phyloP scores from a whole-genome alignment of 345 rosid genomes.

The Euphorbia tirucalli region DNA sequence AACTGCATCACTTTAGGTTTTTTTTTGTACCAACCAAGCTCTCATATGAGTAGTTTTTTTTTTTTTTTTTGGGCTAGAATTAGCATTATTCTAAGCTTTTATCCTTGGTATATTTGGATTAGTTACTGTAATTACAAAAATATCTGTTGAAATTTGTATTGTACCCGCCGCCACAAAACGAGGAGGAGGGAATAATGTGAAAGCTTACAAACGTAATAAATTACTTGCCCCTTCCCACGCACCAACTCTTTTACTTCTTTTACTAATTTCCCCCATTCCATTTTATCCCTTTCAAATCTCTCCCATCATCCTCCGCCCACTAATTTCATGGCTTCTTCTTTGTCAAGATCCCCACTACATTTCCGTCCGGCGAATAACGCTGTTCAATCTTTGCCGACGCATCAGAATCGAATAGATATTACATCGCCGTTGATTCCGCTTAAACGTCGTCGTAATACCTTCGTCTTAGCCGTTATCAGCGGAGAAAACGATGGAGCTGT shows the following conservation, averaged over 20 bases:
- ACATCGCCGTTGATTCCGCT: conserved; percentile 10
- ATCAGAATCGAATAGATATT: conserved; percentile 16
- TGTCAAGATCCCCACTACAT: conserved; percentile 33
- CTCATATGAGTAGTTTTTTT: no score
- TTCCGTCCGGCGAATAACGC: conserved; percentile 28
- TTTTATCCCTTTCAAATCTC: background rate
- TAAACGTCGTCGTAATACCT: conserved; percentile 26
- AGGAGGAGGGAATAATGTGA: background rate
- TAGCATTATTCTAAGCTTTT: no score
- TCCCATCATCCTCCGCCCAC: background rate
- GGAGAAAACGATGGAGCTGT: conserved; percentile 22
- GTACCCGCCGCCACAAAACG: background rate
- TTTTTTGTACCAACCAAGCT: no score
- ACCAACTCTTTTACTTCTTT: background rate
- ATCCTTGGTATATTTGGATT: no score
- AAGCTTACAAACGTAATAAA: conserved; percentile 3
- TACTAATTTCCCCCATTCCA: background rate
- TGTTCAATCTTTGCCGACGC: conserved; percentile 23
- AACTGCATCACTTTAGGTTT: no score
- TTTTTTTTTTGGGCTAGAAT: no score
- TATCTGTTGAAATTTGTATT: background rate
- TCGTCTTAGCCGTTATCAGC: conserved; percentile 29
- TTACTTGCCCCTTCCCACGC: background rate
- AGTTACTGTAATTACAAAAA: no score
- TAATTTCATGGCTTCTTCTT: conserved; percentile 40